Conservation (phyloP, 106 monocot genomes). For the Iris macrosiphon region DNA sequence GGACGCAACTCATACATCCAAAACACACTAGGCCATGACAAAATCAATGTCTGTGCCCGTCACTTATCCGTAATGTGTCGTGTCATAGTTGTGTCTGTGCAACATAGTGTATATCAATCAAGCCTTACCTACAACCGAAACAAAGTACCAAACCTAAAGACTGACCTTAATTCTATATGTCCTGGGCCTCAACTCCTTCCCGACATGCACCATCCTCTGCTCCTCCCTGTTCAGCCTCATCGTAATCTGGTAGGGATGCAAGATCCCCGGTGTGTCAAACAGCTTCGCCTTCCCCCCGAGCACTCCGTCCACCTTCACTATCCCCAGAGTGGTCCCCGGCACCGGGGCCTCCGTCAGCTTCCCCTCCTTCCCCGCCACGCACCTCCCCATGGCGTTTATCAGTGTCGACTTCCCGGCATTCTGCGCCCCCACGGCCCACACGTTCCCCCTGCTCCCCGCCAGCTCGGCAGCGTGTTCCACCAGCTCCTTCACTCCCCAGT, state of each 20-base stretch:
- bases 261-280: slow-evolving; percentile 88
- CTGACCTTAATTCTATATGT: slow-evolving; percentile 83
- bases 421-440: slow-evolving; percentile 96
- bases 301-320: slow-evolving; percentile 80
- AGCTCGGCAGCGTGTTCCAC: slow-evolving; percentile 61
- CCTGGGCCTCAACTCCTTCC: slow-evolving; percentile 73
- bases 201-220: slow-evolving; percentile 71
- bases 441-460: slow-evolving; percentile 72
- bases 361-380: slow-evolving; percentile 25
- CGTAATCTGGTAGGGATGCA: slow-evolving; percentile 80
- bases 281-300: slow-evolving; percentile 67
- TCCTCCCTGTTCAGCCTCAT: slow-evolving; percentile 79
- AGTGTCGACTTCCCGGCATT: slow-evolving; percentile 97
- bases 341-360: slow-evolving; percentile 90
- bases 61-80: too few species aligned
- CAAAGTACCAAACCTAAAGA: too few species aligned
- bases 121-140: too few species aligned
- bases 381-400: slow-evolving; percentile 88
- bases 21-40: too few species aligned
- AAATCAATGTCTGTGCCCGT: too few species aligned
- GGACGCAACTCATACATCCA: too few species aligned
- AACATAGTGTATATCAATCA: too few species aligned
- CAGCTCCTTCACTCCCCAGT: slow-evolving; percentile 75
- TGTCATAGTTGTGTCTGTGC: too few species aligned
- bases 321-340: slow-evolving; percentile 87